Evolutionary conservation across 2,329 filamentous ascomycete genomes (phyloP).

Genomic region (Trichoderma endophyticum): DNA sequence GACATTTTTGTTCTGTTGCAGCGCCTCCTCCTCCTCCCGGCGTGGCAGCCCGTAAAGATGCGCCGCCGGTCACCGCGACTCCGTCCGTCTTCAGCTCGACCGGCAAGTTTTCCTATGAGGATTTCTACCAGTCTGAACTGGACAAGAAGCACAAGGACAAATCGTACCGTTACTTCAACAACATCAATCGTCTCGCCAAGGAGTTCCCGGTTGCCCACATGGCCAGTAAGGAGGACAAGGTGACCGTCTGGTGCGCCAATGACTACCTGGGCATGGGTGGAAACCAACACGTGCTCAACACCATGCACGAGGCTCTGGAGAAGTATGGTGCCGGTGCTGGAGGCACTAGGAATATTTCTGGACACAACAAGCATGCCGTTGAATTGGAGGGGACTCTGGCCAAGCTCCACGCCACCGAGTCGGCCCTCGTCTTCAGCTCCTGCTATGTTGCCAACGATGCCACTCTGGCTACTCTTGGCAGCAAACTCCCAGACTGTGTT

Average conservation of each 20-base stretch:
- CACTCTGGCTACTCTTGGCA: conserved; percentile 92
- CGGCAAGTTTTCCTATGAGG: conserved; percentile 83
- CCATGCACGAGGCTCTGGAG: conserved; percentile 93
- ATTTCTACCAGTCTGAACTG: conserved; percentile 81
- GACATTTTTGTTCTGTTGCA: not conserved
- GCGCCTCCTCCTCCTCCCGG: conserved; percentile 26
- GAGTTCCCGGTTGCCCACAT: conserved; percentile 96
- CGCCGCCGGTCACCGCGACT: conserved; percentile 18
- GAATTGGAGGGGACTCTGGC: conserved; percentile 78
- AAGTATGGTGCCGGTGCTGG: conserved; percentile 93
- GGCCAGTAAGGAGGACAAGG: conserved; percentile 73
- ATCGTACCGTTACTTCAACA: conserved; percentile 99
- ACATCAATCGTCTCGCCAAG: conserved; percentile 96
- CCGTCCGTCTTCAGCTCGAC: conserved; percentile 25
- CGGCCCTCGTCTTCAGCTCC: conserved; percentile 90
- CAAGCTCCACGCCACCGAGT: conserved; percentile 86
- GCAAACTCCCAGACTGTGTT: conserved; percentile 93
- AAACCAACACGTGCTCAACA: conserved; percentile 79
- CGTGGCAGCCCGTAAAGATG: conserved; percentile 18
- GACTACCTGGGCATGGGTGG: conserved; percentile 98
- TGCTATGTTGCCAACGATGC: conserved; percentile 99
- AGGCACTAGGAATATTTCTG: conserved; percentile 95
- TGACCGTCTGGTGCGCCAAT: conserved; percentile 99
- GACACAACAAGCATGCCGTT: conserved; percentile 93
- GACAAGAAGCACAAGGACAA: conserved; percentile 99